Evolutionary conservation across 805 yeast genomes (phyloP).

Genomic region (Metschnikowia chrysomelidarum): DNA sequence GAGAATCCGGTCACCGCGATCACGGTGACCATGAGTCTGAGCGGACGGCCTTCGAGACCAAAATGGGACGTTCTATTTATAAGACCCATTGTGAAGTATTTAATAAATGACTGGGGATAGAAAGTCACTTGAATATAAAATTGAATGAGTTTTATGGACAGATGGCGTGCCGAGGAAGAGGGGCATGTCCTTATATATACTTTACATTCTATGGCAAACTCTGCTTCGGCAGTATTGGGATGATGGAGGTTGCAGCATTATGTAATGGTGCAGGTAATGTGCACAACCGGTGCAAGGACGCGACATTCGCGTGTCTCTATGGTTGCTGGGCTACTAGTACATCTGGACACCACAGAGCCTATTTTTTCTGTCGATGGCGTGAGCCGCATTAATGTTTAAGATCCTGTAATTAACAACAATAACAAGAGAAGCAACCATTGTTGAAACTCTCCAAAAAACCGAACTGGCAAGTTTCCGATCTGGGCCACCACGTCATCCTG

Average conservation of each 20-base stretch:
- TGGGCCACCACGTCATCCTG: no score
- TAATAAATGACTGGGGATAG: neutral
- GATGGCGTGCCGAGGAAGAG: neutral
- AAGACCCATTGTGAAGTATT: constrained; percentile 10
- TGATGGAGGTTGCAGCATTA: constrained; percentile 8
- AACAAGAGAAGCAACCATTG: no score
- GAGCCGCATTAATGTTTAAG: no score
- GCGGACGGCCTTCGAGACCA: constrained; percentile 19
- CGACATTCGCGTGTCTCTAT: no score
- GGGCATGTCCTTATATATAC: constrained; percentile 5
- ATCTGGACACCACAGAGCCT: no score
- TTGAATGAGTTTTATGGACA: neutral
- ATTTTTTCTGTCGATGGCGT: no score
- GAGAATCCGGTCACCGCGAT: constrained; percentile 32
- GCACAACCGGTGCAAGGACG: no score
- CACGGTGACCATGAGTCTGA: constrained; percentile 21
- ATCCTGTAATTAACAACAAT: no score
- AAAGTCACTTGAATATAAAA: neutral
- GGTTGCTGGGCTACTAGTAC: no score
- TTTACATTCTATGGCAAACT: constrained; percentile 3
- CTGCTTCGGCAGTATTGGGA: neutral
- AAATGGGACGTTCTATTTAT: constrained; percentile 18
- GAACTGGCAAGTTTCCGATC: no score
- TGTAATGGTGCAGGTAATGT: constrained; percentile 7
- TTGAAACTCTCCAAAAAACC: no score